Base-by-base conservation (phyloP, 164 flowering plant species). In the Protea cynaroides region DNA sequence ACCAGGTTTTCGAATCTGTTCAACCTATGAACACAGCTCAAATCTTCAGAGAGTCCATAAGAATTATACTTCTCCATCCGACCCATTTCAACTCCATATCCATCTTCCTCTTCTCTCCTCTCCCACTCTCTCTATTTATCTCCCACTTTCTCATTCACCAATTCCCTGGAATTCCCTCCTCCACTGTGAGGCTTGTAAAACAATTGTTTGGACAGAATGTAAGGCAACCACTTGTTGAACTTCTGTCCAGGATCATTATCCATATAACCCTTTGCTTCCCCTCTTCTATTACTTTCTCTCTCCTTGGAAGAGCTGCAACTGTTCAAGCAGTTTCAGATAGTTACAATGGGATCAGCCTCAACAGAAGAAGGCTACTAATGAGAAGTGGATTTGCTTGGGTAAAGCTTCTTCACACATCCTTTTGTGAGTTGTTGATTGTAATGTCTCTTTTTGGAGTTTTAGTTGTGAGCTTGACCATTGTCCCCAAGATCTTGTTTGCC, bases 271-370 rank as follows among this genome's bases (percentile, higher is more conserved):
- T 76, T 22, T 73, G 79, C 71, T 67, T 76, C 47, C 82, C 79
- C 23, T 69, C 72, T 22, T 69, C 68, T 8, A 69, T 79, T 68
- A 79, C 80, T 19, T 79, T 74, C 74, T 61, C 74, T 7, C 78
- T 76, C 25, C 70, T 76, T 4, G 82, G 79, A 40, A 71, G 75
- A 68, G 78, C 80, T 56, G 82, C 78, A 3, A 71, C 76, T n/a
- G 58, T 63, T 56, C 79, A 76, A 50, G 72, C 72, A 59, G 80
- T 79, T 25, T 67, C 78, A 52, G 74, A 76, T 62, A 72, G 59
- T 58, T 79, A 75, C 72, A 61, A 69, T 69, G 78, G 79, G 37
- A 65, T 73, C 52, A 62, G 59, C 49, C 72, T 71, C 11, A 61
- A 58, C 58, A 62, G 71, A 58, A 66, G 73, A 67, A 76, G 73